Conservation (phyloP, 2,329 filamentous ascomycete genomes). For the Epichloe gansuensis region DNA sequence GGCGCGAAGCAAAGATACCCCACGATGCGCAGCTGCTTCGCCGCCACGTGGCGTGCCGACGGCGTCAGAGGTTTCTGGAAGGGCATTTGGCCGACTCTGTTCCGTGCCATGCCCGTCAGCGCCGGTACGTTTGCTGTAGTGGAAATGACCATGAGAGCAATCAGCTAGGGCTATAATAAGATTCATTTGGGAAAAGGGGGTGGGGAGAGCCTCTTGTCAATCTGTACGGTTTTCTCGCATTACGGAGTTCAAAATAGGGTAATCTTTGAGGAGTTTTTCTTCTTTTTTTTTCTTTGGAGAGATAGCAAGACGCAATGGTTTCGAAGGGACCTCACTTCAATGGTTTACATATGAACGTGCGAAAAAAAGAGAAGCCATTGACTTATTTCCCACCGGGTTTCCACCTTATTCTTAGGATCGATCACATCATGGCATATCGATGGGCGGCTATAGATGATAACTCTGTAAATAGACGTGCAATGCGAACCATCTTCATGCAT, state of each 20-base stretch:
- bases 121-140: conserved; percentile 93
- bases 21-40: conserved; percentile 82
- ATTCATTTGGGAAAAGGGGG: neutral
- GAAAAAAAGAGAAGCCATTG: too few species aligned
- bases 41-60: conserved; percentile 65
- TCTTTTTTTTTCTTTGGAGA: neutral
- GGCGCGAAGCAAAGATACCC: conserved; percentile 58
- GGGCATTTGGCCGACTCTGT: conserved; percentile 77
- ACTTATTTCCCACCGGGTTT: too few species aligned
- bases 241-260: neutral
- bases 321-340: too few species aligned
- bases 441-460: too few species aligned
- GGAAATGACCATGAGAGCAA: conserved; percentile 52
- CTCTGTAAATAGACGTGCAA: neutral
- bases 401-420: too few species aligned
- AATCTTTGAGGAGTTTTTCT: too few species aligned
- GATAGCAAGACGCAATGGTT: too few species aligned
- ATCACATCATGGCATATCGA: too few species aligned
- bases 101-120: conserved; percentile 94
- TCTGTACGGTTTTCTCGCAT: neutral
- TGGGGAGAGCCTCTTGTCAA: too few species aligned
- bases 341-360: too few species aligned
- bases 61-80: conserved; percentile 85
- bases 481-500: neutral
- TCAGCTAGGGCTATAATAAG: conserved; percentile 26